Conservation (phyloP, 2,329 filamentous ascomycete genomes). For the Clonostachys byssicola region DNA sequence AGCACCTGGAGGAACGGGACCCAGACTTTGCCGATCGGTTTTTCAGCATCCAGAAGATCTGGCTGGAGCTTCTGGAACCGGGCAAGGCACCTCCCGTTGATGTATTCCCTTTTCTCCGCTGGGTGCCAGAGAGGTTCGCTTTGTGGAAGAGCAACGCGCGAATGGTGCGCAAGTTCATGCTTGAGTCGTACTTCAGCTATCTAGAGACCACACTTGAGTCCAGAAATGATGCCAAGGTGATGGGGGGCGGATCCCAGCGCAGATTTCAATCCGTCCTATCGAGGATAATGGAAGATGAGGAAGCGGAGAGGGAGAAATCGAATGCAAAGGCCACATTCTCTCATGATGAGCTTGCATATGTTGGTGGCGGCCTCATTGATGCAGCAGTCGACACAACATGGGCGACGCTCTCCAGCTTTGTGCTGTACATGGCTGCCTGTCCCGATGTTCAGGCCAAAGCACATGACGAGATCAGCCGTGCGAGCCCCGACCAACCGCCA, state of each 20-base stretch:
- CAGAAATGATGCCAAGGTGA: too few species aligned
- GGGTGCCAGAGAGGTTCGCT: neutral
- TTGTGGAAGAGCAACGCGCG: neutral
- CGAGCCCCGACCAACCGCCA: neutral
- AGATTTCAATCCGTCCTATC: too few species aligned
- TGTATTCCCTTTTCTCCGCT: neutral
- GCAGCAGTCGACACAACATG: neutral
- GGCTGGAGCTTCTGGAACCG: neutral
- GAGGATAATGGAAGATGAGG: too few species aligned
- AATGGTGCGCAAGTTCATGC: neutral
- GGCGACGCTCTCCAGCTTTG: neutral
- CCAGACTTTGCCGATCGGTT: neutral
- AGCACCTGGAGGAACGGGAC: neutral
- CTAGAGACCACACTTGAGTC: neutral
- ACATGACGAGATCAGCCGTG: neutral
- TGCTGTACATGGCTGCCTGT: neutral
- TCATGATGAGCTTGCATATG: neutral
- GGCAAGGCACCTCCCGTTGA: neutral
- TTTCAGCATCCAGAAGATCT: neutral
- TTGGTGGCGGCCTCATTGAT: neutral
- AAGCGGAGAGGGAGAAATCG: too few species aligned
- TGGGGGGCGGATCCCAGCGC: too few species aligned
- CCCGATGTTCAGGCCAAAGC: neutral
- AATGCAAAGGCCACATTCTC: too few species aligned
- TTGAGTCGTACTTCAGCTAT: neutral